Evolutionary conservation across 1,284 basidiomycete genomes (phyloP).

Genomic region (Hemileia vastatrix): DNA sequence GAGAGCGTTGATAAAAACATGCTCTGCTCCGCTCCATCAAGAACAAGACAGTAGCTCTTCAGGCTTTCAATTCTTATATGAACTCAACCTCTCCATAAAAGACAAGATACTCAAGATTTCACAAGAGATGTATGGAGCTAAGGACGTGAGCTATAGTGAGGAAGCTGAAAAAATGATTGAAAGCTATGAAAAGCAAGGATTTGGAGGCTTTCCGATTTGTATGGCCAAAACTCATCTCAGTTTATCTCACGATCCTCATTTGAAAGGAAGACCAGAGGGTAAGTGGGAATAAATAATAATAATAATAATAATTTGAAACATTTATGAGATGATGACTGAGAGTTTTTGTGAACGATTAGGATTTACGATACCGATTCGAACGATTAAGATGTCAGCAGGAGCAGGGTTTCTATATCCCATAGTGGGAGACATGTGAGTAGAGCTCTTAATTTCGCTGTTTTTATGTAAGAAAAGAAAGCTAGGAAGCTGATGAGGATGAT

Average conservation of each 20-base stretch:
- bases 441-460: too few relatives aligned
- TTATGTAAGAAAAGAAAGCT: too few relatives aligned
- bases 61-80: conserved; percentile 73
- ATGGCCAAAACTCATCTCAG: conserved; percentile 99
- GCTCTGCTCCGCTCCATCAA: too few relatives aligned
- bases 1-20: conserved; percentile 71
- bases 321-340: conserved; percentile 31
- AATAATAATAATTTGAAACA: neutral
- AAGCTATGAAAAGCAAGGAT: conserved; percentile 85
- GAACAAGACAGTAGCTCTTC: conserved; percentile 59
- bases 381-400: conserved; percentile 79
- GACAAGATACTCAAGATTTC: conserved; percentile 79
- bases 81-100: conserved; percentile 68
- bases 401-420: conserved; percentile 94
- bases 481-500: neutral
- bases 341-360: too few relatives aligned
- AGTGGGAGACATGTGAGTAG: conserved; percentile 48
- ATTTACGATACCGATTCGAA: conserved; percentile 86
- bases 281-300: conserved; percentile 21
- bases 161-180: conserved; percentile 77
- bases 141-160: conserved; percentile 62
- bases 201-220: conserved; percentile 62
- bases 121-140: conserved; percentile 81
- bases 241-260: conserved; percentile 84
- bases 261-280: conserved; percentile 75